These are phyloP conservation scores for Elongisporangium anandrum DNA, from an alignment of 352 stramenopile genomes.

Conservation along the genomic window DNA sequence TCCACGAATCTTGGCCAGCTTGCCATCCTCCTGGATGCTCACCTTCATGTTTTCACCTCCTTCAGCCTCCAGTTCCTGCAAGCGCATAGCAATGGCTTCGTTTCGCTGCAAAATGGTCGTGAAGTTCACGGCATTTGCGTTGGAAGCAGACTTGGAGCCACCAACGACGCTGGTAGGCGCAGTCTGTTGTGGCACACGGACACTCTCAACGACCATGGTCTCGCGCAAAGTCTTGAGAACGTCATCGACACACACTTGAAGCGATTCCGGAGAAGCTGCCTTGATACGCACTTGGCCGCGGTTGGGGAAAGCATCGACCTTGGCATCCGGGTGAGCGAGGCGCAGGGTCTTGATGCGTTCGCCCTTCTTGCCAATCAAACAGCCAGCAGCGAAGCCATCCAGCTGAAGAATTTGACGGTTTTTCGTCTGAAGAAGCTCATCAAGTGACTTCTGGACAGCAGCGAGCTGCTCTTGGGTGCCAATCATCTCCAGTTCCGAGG, in stretches of 20 bases:
- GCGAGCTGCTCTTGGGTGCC: slow-evolving; percentile 65
- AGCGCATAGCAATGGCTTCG: slow-evolving; percentile 42
- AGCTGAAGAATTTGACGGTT: slow-evolving; percentile 73
- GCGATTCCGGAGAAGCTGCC: slow-evolving; percentile 39
- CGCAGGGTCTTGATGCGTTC: slow-evolving; percentile 75
- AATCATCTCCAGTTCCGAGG: slow-evolving; percentile 69
- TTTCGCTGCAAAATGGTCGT: slow-evolving; percentile 53
- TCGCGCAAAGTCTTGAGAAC: slow-evolving; percentile 62
- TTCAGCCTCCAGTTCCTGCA: slow-evolving; percentile 72
- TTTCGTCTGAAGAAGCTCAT: slow-evolving; percentile 68
- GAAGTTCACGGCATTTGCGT: slow-evolving; percentile 33
- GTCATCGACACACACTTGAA: slow-evolving; percentile 55
- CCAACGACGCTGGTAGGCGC: neutral
- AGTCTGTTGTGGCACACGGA: slow-evolving; percentile 27
- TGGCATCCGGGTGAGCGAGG: slow-evolving; percentile 53
- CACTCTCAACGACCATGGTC: slow-evolving; percentile 58
- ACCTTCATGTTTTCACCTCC: slow-evolving; percentile 64
- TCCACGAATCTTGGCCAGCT: slow-evolving; percentile 64
- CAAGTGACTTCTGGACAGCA: slow-evolving; percentile 37
- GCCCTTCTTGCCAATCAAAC: slow-evolving; percentile 78
- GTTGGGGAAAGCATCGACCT: slow-evolving; percentile 63
- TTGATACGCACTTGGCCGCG: slow-evolving; percentile 73
- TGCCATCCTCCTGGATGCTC: slow-evolving; percentile 61
- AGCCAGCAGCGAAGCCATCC: slow-evolving; percentile 64
- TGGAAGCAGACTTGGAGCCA: slow-evolving; percentile 6